Percentiles rank a stretch among this genome's conserved stretches.
Evolutionary conservation across 1,284 basidiomycete species (phyloP).

Genomic region (Rhodotorula glutinis): DNA sequence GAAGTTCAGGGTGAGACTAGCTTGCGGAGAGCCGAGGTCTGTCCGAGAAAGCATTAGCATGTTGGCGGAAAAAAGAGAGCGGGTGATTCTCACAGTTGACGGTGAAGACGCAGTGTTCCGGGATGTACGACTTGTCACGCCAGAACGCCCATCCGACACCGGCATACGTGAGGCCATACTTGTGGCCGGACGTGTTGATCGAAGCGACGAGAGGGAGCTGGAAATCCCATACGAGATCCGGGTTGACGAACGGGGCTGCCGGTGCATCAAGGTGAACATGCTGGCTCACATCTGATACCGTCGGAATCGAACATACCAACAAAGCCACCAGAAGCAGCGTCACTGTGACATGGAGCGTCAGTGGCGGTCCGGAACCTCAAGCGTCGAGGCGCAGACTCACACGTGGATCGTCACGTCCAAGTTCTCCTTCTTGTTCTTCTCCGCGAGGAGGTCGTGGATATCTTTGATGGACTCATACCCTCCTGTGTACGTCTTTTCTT

Average conservation of each 20-base stretch:
- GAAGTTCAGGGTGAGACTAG: conserved; percentile 48
- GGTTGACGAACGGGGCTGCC: conserved; percentile 45
- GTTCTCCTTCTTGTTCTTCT: conserved; percentile 41
- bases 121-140: conserved; percentile 46
- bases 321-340: conserved; percentile 46
- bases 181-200: conserved; percentile 45
- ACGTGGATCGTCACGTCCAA: conserved; percentile 47
- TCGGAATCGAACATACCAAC: conserved; percentile 30
- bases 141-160: conserved; percentile 48
- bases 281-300: no score
- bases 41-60: not conserved
- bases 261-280: no score
- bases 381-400: not conserved
- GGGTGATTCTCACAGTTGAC: conserved; percentile 34
- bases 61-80: not conserved
- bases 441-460: conserved; percentile 44
- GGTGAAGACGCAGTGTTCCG: conserved; percentile 48
- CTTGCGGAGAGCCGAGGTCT: conserved; percentile 28
- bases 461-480: conserved; percentile 46
- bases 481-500: conserved; percentile 19
- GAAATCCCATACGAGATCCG: conserved; percentile 49
- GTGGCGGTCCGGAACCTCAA: no score
- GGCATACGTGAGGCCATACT: conserved; percentile 42
- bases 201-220: conserved; percentile 47
- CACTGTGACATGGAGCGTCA: not conserved